Conservation (phyloP, 805 yeast genomes). For the Ascoidea tarda region DNA sequence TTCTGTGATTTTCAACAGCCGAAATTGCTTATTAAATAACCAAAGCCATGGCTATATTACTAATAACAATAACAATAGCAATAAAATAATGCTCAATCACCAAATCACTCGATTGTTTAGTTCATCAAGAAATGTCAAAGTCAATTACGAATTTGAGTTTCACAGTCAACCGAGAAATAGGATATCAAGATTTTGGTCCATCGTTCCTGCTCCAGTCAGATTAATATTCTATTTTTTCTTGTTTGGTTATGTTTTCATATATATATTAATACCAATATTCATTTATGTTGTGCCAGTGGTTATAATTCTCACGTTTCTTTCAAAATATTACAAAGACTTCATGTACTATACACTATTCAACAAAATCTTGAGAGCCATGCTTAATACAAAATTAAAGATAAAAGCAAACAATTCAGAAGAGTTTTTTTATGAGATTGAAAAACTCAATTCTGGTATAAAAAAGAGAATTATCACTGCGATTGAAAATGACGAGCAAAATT, state of each 20-base stretch:
- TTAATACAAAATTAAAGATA: background rate
- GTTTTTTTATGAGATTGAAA: no score
- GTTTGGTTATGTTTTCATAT: background rate
- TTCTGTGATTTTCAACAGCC: no score
- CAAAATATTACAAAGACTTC: no score
- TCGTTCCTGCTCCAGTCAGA: background rate
- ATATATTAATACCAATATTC: background rate
- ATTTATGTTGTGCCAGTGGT: background rate
- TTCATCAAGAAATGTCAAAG: background rate
- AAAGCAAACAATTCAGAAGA: no score
- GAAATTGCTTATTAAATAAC: no score
- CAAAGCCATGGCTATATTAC: background rate
- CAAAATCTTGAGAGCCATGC: no score
- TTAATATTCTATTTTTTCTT: background rate
- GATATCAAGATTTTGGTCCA: background rate
- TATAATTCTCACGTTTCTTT: no score
- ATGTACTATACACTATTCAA: no score
- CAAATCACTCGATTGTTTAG: background rate
- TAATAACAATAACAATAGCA: no score
- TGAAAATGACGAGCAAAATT: background rate
- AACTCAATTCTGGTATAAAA: background rate
- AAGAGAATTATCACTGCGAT: background rate
- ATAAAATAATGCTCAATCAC: background rate
- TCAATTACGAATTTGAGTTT: no score
- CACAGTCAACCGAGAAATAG: background rate